Evolutionary conservation across 805 yeast species (phyloP).

Genomic region (Candida silvicultrix): DNA sequence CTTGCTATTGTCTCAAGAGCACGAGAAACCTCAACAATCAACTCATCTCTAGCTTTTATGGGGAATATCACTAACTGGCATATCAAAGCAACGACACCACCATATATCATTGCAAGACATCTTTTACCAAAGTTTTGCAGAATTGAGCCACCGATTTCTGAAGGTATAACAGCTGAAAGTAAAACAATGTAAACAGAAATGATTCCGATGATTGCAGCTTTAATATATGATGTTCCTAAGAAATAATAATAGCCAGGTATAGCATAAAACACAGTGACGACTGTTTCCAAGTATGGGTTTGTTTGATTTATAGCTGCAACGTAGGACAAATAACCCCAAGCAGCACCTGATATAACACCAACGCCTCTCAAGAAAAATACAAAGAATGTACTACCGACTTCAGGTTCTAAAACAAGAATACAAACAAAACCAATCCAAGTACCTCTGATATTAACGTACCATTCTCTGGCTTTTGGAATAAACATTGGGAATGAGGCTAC

Average conservation of each 20-base stretch:
- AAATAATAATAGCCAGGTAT: slow-evolving; percentile 39
- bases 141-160: slow-evolving; percentile 32
- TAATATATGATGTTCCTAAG: slow-evolving; percentile 40
- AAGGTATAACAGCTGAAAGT: slow-evolving; percentile 37
- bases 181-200: slow-evolving; percentile 41
- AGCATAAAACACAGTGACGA: slow-evolving; percentile 36
- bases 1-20: slow-evolving; percentile 34
- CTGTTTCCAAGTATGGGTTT: slow-evolving; percentile 34
- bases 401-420: slow-evolving; percentile 41
- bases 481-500: slow-evolving; percentile 46
- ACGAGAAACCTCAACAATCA: slow-evolving; percentile 34
- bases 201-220: slow-evolving; percentile 43
- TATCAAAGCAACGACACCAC: slow-evolving; percentile 40
- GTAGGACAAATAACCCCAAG: slow-evolving; percentile 43
- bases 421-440: slow-evolving; percentile 51
- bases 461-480: slow-evolving; percentile 36
- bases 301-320: slow-evolving; percentile 35
- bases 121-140: slow-evolving; percentile 40
- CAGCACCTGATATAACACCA: slow-evolving; percentile 41
- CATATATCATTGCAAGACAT: slow-evolving; percentile 43
- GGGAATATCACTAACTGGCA: slow-evolving; percentile 43
- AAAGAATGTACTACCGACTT: slow-evolving; percentile 44
- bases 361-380: slow-evolving; percentile 40
- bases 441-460: slow-evolving; percentile 43
- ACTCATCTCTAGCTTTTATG: slow-evolving; percentile 38